phyloP scores from a whole-genome alignment of 495 filamentous ascomycete genomes.

The Penicillium paxilli region DNA sequence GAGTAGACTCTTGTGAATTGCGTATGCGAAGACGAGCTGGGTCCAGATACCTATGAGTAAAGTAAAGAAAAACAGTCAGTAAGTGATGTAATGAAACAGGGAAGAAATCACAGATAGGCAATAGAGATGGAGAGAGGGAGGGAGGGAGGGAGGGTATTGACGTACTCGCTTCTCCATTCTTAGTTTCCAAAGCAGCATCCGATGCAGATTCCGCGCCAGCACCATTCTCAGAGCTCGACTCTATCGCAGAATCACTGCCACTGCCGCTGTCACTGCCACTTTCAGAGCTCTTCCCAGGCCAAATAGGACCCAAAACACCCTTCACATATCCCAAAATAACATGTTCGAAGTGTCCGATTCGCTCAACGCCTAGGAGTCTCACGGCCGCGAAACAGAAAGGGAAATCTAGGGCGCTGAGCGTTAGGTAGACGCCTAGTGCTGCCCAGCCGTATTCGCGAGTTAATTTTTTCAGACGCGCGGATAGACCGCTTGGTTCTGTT shows the following conservation, averaged over 20 bases:
- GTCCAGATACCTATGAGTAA: conserved; percentile 77
- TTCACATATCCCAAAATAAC: conserved; percentile 40
- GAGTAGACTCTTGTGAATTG: conserved; percentile 97
- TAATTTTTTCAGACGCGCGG: conserved; percentile 74
- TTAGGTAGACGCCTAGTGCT: conserved; percentile 86
- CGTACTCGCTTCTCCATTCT: conserved; percentile 52
- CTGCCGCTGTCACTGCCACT: no score
- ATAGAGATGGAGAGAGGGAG: no score
- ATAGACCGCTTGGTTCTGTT: conserved; percentile 56
- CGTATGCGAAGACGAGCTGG: conserved; percentile 90
- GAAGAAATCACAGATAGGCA: no score
- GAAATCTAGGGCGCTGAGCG: conserved; percentile 83
- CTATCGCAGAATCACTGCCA: conserved; percentile 4
- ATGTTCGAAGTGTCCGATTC: conserved; percentile 67
- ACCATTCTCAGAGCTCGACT: conserved; percentile 17
- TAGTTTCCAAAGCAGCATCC: conserved; percentile 28
- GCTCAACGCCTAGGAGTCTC: conserved; percentile 76
- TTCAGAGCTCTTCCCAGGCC: no score
- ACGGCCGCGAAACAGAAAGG: conserved; percentile 94
- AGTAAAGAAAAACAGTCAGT: no score
- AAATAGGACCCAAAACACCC: conserved; percentile 25
- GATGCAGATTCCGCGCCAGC: no score
- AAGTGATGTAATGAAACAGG: no score
- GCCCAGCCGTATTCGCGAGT: conserved; percentile 93
- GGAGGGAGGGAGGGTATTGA: conserved; percentile 18